Conservation (phyloP, 768 basidiomycete species). For the Tylopilus subfusipes region DNA sequence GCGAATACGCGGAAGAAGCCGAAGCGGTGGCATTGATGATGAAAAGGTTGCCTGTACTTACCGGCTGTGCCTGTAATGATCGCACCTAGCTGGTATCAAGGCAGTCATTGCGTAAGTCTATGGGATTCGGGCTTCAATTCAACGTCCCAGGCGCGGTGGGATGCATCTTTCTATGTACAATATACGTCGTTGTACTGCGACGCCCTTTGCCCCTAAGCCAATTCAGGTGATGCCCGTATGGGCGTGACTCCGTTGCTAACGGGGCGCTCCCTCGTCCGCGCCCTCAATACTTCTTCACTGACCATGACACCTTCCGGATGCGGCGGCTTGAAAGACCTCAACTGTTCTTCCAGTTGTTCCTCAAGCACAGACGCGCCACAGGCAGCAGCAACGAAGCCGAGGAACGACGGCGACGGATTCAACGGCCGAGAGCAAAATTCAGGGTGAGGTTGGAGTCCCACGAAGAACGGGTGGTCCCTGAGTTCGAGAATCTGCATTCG, state of each 20-base stretch:
- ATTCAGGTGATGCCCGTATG: slow-evolving; percentile 19
- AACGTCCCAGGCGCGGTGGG: not conserved
- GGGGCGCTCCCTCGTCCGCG: slow-evolving; percentile 30
- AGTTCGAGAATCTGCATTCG: slow-evolving; percentile 97
- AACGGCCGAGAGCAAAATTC: slow-evolving; percentile 98
- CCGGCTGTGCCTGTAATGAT: not conserved
- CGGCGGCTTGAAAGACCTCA: slow-evolving; percentile 60
- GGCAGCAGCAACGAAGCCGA: slow-evolving; percentile 90
- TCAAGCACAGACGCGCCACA: slow-evolving; percentile 51
- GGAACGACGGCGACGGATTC: slow-evolving; percentile 96
- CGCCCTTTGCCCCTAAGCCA: slow-evolving; percentile 10
- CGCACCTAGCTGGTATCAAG: not conserved
- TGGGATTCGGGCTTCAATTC: not conserved
- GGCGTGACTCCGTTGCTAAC: slow-evolving; percentile 23
- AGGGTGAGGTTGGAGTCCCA: slow-evolving; percentile 94
- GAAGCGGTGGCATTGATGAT: slow-evolving; percentile 18
- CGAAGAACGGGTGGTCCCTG: slow-evolving; percentile 87
- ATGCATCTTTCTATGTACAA: not conserved
- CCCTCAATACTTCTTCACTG: slow-evolving; percentile 54
- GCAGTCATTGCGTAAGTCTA: not conserved
- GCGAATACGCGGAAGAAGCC: slow-evolving; percentile 4
- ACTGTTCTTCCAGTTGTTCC: slow-evolving; percentile 71
- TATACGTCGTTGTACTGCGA: not conserved
- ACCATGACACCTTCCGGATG: slow-evolving; percentile 77
- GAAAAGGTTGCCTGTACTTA: not conserved